Evolutionary conservation across 768 basidiomycete genomes (phyloP).

Genomic region (Sarcomyxa edulis): DNA sequence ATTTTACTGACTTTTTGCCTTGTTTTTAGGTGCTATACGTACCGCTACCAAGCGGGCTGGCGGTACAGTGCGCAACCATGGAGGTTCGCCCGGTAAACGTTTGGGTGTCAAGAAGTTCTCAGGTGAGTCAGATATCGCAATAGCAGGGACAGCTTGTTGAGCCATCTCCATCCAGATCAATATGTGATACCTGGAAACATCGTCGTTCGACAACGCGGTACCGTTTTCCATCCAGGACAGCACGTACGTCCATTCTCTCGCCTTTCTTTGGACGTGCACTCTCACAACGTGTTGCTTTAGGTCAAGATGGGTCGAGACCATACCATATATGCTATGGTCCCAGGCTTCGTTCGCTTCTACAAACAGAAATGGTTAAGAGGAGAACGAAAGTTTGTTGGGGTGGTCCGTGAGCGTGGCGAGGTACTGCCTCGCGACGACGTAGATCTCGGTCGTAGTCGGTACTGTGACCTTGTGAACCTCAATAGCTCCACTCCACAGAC

Average conservation of each 20-base stretch:
- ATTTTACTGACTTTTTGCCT: too few relatives aligned
- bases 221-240: constrained; percentile 89
- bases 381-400: constrained; percentile 77
- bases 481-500: constrained; percentile 27
- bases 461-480: constrained; percentile 74
- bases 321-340: constrained; percentile 85
- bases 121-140: constrained; percentile 46
- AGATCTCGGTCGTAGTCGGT: constrained; percentile 72
- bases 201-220: constrained; percentile 91
- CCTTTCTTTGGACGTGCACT: not conserved
- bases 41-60: constrained; percentile 97
- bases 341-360: constrained; percentile 95
- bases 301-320: constrained; percentile 92
- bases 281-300: constrained; percentile 30
- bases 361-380: constrained; percentile 69
- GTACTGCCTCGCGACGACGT: constrained; percentile 80
- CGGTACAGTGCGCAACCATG: constrained; percentile 89
- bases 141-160: too few relatives aligned
- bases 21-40: constrained; percentile 58
- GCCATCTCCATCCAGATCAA: constrained; percentile 55
- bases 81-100: constrained; percentile 89
- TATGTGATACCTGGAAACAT: constrained; percentile 93
- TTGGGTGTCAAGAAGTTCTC: constrained; percentile 96
- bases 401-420: constrained; percentile 80
- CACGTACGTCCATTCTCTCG: constrained; percentile 56